Evolutionary conservation across 2,329 filamentous ascomycete species (phyloP).

Genomic region (Massarina eburnea): DNA sequence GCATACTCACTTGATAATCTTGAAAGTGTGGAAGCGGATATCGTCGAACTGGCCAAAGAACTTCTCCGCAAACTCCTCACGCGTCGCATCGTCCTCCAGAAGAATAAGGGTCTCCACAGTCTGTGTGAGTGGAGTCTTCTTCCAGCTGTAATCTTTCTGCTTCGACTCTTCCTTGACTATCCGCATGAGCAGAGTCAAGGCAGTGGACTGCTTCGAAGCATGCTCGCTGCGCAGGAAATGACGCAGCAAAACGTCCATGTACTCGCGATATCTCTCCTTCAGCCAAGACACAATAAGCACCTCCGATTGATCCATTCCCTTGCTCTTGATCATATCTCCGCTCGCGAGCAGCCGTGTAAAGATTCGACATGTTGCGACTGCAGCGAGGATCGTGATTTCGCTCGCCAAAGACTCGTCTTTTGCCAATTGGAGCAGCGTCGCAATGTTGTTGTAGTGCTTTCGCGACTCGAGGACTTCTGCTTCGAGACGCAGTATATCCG

Average conservation of each 20-base stretch:
- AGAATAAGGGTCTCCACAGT: slow-evolving; percentile 66
- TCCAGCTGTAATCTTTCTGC: slow-evolving; percentile 63
- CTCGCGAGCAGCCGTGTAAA: slow-evolving; percentile 79
- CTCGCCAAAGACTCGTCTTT: slow-evolving; percentile 52
- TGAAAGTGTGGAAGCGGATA: slow-evolving; percentile 79
- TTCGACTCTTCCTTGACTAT: slow-evolving; percentile 73
- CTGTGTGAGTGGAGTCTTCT: slow-evolving; percentile 64
- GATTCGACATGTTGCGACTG: slow-evolving; percentile 80
- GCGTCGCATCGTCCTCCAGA: slow-evolving; percentile 60
- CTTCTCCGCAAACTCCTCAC: slow-evolving; percentile 73
- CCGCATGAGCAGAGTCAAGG: slow-evolving; percentile 79
- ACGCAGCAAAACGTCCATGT: slow-evolving; percentile 62
- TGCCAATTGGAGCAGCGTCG: slow-evolving; percentile 64
- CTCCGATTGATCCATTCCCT: slow-evolving; percentile 71
- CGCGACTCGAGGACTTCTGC: slow-evolving; percentile 79
- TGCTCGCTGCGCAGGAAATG: slow-evolving; percentile 62
- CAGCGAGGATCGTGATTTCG: slow-evolving; percentile 66
- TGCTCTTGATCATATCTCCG: slow-evolving; percentile 68
- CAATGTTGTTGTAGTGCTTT: slow-evolving; percentile 91
- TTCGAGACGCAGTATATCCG: slow-evolving; percentile 74
- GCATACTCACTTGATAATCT: slow-evolving; percentile 66
- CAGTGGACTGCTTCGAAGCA: slow-evolving; percentile 65
- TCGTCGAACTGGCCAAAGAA: slow-evolving; percentile 82
- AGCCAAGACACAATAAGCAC: slow-evolving; percentile 76
- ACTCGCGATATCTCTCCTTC: slow-evolving; percentile 71